phyloP scores from a whole-genome alignment of 352 stramenopile species.

The Pythium folliculosum region DNA sequence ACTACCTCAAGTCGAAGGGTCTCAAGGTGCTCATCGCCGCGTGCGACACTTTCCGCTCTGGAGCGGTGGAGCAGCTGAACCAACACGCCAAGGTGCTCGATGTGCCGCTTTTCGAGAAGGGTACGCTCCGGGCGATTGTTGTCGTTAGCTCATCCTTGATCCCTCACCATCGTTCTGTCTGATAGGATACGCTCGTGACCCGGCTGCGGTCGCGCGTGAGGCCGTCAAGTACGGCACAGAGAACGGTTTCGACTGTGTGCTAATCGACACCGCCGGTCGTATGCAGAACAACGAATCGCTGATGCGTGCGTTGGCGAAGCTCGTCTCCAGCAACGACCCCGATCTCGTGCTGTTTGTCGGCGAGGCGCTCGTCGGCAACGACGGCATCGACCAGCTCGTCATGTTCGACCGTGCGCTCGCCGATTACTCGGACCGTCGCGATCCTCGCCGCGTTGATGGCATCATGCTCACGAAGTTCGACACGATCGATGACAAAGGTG shows the following conservation, averaged over 20 bases:
- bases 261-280: conserved; percentile 98
- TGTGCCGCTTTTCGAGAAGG: conserved; percentile 95
- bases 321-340: conserved; percentile 96
- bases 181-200: conserved; percentile 96
- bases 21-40: conserved; percentile 96
- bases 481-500: conserved; percentile 98
- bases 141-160: no score
- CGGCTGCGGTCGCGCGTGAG: conserved; percentile 93
- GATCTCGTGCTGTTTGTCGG: conserved; percentile 99
- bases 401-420: conserved; percentile 93
- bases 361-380: conserved; percentile 98
- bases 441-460: conserved; percentile 94
- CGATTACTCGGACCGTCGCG: conserved; percentile 85
- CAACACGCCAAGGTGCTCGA: conserved; percentile 97
- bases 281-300: conserved; percentile 99
- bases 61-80: conserved; percentile 98
- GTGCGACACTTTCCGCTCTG: conserved; percentile 98
- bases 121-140: conserved; percentile 18
- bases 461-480: conserved; percentile 99
- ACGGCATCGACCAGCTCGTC: conserved; percentile 97
- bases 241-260: conserved; percentile 95
- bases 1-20: conserved; percentile 98
- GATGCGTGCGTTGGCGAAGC: conserved; percentile 97
- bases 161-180: background rate
- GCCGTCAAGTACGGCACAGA: conserved; percentile 95